These are phyloP conservation scores for Populus euphratica DNA, from an alignment of 345 rosid species.

Conservation along the genomic window DNA sequence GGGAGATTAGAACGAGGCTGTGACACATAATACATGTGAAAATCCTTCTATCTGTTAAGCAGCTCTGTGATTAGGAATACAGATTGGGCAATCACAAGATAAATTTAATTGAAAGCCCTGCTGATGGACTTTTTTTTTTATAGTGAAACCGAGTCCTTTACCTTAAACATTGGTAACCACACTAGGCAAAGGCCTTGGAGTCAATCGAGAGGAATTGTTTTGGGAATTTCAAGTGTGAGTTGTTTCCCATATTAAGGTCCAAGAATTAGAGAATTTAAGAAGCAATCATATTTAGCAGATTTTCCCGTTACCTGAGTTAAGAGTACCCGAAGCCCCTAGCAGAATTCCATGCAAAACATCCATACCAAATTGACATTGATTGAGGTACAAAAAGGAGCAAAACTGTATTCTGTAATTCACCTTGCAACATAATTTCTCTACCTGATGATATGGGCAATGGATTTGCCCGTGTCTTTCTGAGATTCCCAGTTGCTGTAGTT, in stretches of 20 bases:
- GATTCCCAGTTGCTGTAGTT: conserved; percentile 1
- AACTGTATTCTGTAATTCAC: neutral
- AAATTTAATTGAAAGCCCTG: neutral
- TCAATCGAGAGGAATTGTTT: neutral
- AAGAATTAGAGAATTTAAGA: neutral
- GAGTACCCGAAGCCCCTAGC: neutral
- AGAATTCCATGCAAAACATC: neutral
- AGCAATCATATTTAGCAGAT: neutral
- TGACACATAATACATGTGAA: neutral
- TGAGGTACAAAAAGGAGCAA: neutral
- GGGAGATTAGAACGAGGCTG: neutral
- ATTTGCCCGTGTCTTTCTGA: neutral
- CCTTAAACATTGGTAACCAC: neutral
- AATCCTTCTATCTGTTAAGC: neutral
- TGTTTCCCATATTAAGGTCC: neutral
- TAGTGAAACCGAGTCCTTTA: neutral
- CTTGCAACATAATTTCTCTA: neutral
- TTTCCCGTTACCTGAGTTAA: neutral
- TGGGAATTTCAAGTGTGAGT: neutral
- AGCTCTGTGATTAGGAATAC: neutral
- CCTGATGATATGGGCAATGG: conserved; percentile 9
- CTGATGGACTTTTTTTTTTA: neutral
- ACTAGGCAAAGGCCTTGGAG: neutral
- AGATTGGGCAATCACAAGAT: neutral
- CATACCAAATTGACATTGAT: neutral